phyloP scores from a whole-genome alignment of 257 asterid genomes.

The Penstemon eatonii region DNA sequence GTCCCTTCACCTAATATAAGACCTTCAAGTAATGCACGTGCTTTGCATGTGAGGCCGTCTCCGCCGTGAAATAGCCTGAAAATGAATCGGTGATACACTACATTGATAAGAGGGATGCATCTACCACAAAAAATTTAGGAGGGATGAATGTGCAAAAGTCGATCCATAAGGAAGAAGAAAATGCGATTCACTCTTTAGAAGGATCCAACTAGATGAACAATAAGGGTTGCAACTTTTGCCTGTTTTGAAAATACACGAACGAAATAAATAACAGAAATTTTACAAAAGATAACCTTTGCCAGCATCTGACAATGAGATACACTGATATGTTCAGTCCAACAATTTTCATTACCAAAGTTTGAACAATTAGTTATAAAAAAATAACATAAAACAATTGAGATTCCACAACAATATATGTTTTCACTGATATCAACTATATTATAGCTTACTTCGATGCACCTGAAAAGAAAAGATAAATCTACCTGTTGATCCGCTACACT shows the following conservation, averaged over 20 bases:
- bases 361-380: neutral
- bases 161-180: too few species aligned
- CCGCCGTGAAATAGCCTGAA: too few species aligned
- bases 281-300: neutral
- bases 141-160: too few species aligned
- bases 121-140: too few species aligned
- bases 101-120: too few species aligned
- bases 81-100: too few species aligned
- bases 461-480: constrained; percentile 20
- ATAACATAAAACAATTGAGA: neutral
- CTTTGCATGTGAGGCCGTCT: too few species aligned
- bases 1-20: too few species aligned
- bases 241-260: neutral
- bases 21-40: too few species aligned
- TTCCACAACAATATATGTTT: neutral
- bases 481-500: constrained; percentile 91
- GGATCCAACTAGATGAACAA: too few species aligned
- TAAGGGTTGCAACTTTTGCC: too few species aligned
- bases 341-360: neutral
- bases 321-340: neutral
- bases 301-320: neutral
- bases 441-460: neutral
- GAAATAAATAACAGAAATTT: neutral
- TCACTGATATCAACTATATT: neutral
- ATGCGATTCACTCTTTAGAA: too few species aligned